Conservation (phyloP, 2,329 filamentous ascomycete genomes). For the Graphiopsis chlorocephala region DNA sequence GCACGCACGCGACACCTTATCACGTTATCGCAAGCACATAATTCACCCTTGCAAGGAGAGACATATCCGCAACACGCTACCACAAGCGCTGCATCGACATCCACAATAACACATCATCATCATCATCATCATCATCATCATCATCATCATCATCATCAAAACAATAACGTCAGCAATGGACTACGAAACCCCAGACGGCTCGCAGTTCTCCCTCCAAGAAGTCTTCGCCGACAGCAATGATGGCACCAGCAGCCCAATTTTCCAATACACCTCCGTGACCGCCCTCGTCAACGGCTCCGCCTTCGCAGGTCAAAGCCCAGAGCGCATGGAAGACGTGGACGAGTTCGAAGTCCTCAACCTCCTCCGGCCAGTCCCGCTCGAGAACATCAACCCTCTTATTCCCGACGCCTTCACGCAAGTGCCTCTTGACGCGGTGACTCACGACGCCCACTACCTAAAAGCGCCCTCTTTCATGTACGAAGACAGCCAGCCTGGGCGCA, state of each 20-base stretch:
- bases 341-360: slow-evolving; percentile 26
- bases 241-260: slow-evolving; percentile 12
- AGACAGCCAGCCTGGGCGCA: slow-evolving; percentile 27
- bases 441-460: slow-evolving; percentile 31
- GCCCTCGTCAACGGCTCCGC: slow-evolving; percentile 30
- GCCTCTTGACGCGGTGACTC: slow-evolving; percentile 18
- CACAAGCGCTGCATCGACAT: background rate
- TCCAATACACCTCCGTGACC: slow-evolving; percentile 26
- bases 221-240: slow-evolving; percentile 19
- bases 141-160: background rate
- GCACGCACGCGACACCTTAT: slow-evolving; percentile 1
- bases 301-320: slow-evolving; percentile 24
- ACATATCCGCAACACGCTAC: slow-evolving; percentile 1
- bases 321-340: slow-evolving; percentile 24
- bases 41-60: background rate
- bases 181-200: slow-evolving; percentile 31
- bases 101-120: background rate
- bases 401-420: slow-evolving; percentile 21
- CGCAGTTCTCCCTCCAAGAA: slow-evolving; percentile 29
- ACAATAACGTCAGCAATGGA: slow-evolving; percentile 23
- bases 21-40: slow-evolving; percentile 1
- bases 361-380: slow-evolving; percentile 25
- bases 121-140: background rate
- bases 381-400: slow-evolving; percentile 29
- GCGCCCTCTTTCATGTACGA: slow-evolving; percentile 31